Evolutionary conservation across 371 early-diverging fungal species (phyloP), one percentile per base, ranked within the genome.

Genomic region (Sporodiniella umbellata): DNA sequence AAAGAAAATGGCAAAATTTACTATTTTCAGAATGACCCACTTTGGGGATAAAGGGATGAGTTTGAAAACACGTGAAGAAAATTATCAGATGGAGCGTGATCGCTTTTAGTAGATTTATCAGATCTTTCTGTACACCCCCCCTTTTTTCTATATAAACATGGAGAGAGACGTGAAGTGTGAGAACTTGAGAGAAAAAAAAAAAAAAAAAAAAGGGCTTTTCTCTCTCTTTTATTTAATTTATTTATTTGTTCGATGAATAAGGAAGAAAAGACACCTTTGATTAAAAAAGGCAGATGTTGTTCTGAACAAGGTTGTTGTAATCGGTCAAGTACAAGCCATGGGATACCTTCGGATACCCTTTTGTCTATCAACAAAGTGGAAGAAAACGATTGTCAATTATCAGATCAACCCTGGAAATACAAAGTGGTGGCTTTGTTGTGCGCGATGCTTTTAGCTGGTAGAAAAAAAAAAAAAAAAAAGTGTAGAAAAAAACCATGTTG

Each of bases 391-490:
- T 65, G 67, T 53, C 54, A 59, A 33, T 38, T 75, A 15, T 56
- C 66, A n/a, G 68, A 73, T 28, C 68, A 70, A 28, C 79, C 74
- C 42, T 75, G 81, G 68, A 72, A 81, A 43, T 81, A 80, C 50
- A 85, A 85, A 65, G 31, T 68, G 3, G 54, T 83, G 52, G 87
- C 87, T 17, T 63, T 86, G 21, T 44, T 75, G 8, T 85, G 84
- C 54, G 80, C 81, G 30, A 62, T 87, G 33, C 73, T 84, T 33
- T 64, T 87, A 44, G 79, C 86, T 48, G 77, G 87, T 84, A 82
- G 45, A 28, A 28, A 28, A 28, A 28, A 28, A 28, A 28, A 28
- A 28, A 28, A 28, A 28, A 28, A 28, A 28, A 37, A 18, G 33
- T 38, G 12, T 30, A 26, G 10, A 31, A 23, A 48, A 42, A 50